phyloP scores from a whole-genome alignment of 2,329 filamentous ascomycete species.

The Trichoderma brevicompactum region DNA sequence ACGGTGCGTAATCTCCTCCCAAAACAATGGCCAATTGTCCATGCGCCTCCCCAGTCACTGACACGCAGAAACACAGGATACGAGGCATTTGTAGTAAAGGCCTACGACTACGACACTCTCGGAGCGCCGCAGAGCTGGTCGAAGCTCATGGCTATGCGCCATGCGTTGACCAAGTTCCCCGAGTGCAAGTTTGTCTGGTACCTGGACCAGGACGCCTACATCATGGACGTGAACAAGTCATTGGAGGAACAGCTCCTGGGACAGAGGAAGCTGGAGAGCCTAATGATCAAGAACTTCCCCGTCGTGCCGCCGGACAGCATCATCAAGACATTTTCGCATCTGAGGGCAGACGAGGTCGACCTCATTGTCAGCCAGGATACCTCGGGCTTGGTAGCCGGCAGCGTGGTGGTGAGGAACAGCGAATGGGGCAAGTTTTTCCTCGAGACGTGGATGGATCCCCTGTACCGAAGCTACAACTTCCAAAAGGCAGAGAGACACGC shows the following conservation, averaged over 20 bases:
- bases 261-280: conserved; percentile 66
- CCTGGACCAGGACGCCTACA: conserved; percentile 80
- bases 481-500: conserved; percentile 93
- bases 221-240: conserved; percentile 78
- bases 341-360: conserved; percentile 78
- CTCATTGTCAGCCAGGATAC: conserved; percentile 84
- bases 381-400: conserved; percentile 75
- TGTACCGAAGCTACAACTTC: conserved; percentile 94
- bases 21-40: no score
- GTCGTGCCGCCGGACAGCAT: conserved; percentile 95
- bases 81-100: conserved; percentile 77
- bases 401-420: conserved; percentile 79
- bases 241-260: conserved; percentile 74
- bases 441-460: conserved; percentile 93
- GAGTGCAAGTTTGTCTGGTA: conserved; percentile 84
- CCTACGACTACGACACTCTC: conserved; percentile 74
- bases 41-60: neutral
- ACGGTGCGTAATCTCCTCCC: conserved; percentile 64
- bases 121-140: conserved; percentile 69
- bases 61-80: conserved; percentile 65
- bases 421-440: conserved; percentile 93
- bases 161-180: conserved; percentile 81
- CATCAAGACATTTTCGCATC: conserved; percentile 87
- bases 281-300: conserved; percentile 84
- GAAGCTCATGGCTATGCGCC: conserved; percentile 81